Evolutionary conservation across 495 filamentous ascomycete species (phyloP).

Genomic region (Neurospora africana): DNA sequence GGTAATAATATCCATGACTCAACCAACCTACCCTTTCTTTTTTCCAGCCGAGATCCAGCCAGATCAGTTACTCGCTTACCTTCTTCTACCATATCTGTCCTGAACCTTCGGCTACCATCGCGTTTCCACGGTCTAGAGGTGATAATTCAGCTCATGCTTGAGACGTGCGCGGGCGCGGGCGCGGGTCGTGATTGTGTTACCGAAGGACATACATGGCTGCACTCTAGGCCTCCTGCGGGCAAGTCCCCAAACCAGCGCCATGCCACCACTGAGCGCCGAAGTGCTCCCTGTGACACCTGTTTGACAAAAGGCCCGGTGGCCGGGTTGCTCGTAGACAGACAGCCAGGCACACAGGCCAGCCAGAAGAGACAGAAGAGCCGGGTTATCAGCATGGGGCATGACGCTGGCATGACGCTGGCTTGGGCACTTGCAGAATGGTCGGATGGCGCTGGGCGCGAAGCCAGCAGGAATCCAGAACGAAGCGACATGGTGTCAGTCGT

Average conservation of each 20-base stretch:
- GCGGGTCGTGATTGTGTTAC: neutral
- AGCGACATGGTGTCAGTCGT: neutral
- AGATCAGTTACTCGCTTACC: neutral
- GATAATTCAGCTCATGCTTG: neutral
- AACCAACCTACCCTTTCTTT: neutral
- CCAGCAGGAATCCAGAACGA: neutral
- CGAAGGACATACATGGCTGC: neutral
- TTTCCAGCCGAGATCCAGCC: neutral
- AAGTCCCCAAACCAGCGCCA: neutral
- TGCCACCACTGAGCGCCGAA: neutral
- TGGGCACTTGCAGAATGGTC: neutral
- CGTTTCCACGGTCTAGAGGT: neutral
- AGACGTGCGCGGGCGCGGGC: neutral
- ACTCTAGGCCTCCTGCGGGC: neutral
- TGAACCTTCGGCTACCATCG: neutral
- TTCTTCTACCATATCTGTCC: neutral
- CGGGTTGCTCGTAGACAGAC: neutral
- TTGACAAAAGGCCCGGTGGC: neutral
- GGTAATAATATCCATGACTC: neutral
- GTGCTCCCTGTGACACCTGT: neutral
- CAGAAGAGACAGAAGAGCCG: neutral
- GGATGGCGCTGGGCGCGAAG: neutral
- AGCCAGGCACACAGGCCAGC: neutral
- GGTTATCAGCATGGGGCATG: neutral
- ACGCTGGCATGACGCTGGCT: neutral